Conservation (phyloP, 2,329 filamentous ascomycete genomes). For the Trichoderma cornu-damae region DNA sequence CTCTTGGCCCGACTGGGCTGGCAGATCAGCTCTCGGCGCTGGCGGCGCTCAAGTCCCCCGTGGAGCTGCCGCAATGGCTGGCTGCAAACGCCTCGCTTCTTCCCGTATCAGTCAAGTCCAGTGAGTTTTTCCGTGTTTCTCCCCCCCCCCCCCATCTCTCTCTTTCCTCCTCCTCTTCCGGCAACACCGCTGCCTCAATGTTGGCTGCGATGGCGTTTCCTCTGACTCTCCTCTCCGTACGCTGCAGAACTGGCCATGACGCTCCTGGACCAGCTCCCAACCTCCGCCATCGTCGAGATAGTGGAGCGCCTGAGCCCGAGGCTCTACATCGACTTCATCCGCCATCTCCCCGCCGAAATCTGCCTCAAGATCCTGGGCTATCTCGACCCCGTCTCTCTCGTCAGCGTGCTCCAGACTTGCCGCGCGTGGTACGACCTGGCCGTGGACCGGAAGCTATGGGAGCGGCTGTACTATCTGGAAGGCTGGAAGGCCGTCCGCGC, state of each 20-base stretch:
- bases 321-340: conserved; percentile 88
- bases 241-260: conserved; percentile 70
- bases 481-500: conserved; percentile 71
- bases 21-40: conserved; percentile 31
- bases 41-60: conserved; percentile 35
- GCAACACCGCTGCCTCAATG: no score
- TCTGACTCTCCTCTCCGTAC: background rate
- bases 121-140: conserved; percentile 36
- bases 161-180: background rate
- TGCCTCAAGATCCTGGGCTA: conserved; percentile 85
- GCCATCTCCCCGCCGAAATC: conserved; percentile 81
- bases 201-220: background rate
- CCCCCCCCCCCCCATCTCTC: background rate
- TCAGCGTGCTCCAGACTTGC: conserved; percentile 74
- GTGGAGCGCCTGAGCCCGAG: conserved; percentile 75
- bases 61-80: conserved; percentile 48
- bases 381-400: conserved; percentile 72
- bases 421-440: conserved; percentile 76
- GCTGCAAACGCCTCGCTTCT: conserved; percentile 46
- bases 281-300: conserved; percentile 71
- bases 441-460: conserved; percentile 81
- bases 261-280: conserved; percentile 72
- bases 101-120: conserved; percentile 45
- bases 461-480: conserved; percentile 72
- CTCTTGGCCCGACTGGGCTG: conserved; percentile 42